These are phyloP conservation scores for Paracoccidioides lutzii DNA, from an alignment of 2,329 filamentous ascomycete genomes.

Conservation along the genomic window DNA sequence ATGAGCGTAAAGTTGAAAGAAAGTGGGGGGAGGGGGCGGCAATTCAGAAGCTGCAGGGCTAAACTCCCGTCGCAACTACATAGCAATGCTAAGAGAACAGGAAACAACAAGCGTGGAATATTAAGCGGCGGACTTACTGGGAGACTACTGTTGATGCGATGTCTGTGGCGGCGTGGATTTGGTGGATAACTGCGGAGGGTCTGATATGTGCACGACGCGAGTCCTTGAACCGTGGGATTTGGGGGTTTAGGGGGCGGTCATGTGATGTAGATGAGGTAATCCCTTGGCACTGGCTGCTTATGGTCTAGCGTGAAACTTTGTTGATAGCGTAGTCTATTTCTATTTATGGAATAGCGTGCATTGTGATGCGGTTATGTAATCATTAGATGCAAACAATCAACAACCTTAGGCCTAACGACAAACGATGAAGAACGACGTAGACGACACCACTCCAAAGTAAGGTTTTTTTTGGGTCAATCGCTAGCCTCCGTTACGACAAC, in stretches of 20 bases:
- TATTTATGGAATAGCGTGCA: constrained; percentile 1
- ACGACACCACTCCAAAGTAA: too few species aligned
- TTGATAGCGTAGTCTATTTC: background rate
- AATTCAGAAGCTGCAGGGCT: background rate
- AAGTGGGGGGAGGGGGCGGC: background rate
- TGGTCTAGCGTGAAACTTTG: background rate
- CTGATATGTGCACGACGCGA: constrained; percentile 6
- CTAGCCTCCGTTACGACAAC: too few species aligned
- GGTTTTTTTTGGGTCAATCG: too few species aligned
- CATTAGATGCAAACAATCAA: constrained; percentile 3
- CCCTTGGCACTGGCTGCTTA: background rate
- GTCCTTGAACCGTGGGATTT: background rate
- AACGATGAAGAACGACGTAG: background rate
- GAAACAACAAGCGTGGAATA: background rate
- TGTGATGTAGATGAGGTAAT: background rate
- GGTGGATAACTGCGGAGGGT: background rate
- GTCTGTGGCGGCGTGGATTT: background rate
- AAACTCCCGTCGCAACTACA: background rate
- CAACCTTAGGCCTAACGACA: background rate
- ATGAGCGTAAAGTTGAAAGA: background rate
- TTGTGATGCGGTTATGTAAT: constrained; percentile 5
- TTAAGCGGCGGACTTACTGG: background rate
- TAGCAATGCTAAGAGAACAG: background rate
- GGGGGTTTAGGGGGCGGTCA: background rate
- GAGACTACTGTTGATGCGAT: background rate